These are phyloP conservation scores for Pythium diclinum DNA, from an alignment of 352 stramenopile genomes.

Conservation along the genomic window DNA sequence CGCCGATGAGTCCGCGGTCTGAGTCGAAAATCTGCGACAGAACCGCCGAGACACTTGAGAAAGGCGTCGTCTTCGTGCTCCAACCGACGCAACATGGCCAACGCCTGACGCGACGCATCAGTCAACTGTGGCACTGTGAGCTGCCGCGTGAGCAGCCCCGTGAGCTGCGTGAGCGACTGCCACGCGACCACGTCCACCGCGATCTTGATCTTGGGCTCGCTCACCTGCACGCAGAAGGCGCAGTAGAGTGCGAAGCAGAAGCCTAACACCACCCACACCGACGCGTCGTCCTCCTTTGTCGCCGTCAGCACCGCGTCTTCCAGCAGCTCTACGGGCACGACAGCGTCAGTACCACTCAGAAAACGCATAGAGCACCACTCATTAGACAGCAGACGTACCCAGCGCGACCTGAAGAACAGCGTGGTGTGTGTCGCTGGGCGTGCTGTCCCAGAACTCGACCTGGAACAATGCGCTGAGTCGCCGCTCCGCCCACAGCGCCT, in stretches of 20 bases:
- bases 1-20: not conserved
- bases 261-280: constrained; percentile 33
- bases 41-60: constrained; percentile 54
- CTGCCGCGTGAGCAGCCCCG: constrained; percentile 28
- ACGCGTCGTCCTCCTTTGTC: not conserved
- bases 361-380: not conserved
- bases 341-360: not conserved
- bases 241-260: constrained; percentile 62
- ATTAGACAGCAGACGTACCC: constrained; percentile 19
- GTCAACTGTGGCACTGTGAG: constrained; percentile 26
- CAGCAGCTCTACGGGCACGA: constrained; percentile 31
- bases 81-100: constrained; percentile 47
- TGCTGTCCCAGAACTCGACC: constrained; percentile 78
- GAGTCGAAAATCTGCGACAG: constrained; percentile 20
- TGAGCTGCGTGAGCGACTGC: constrained; percentile 40
- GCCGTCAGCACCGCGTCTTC: constrained; percentile 15
- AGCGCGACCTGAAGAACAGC: constrained; percentile 53
- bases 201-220: constrained; percentile 60
- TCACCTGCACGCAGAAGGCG: constrained; percentile 58
- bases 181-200: constrained; percentile 46
- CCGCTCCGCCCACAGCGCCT: constrained; percentile 41
- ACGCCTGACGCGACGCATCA: constrained; percentile 33
- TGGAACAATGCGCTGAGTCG: constrained; percentile 61
- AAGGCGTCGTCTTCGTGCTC: constrained; percentile 59
- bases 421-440: constrained; percentile 50